Evolutionary conservation across 1,139 yeast species (phyloP).

Genomic region (Pichia sp.): DNA sequence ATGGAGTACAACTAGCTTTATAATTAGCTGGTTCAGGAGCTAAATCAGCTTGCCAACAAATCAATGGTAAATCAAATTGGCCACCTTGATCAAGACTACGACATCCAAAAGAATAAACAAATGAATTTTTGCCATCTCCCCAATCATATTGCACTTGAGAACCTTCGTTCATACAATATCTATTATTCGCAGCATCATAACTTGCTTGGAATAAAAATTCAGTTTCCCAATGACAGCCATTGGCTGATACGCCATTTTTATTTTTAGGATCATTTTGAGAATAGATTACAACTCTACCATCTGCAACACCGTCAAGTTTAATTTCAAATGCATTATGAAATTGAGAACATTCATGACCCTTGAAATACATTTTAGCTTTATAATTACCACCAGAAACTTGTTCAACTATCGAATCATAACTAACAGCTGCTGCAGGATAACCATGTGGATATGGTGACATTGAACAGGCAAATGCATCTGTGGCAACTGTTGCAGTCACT

Average conservation of each 20-base stretch:
- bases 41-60: conserved; percentile 24
- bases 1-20: neutral
- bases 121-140: conserved; percentile 13
- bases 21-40: conserved; percentile 1
- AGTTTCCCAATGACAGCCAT: conserved; percentile 26
- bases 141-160: conserved; percentile 31
- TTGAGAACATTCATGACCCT: conserved; percentile 19
- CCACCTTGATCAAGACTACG: conserved; percentile 15
- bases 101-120: conserved; percentile 30
- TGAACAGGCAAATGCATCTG: conserved; percentile 5
- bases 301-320: conserved; percentile 27
- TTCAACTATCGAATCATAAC: conserved; percentile 18
- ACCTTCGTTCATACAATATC: conserved; percentile 17
- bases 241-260: conserved; percentile 15
- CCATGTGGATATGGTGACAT: conserved; percentile 5
- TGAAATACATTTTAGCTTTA: conserved; percentile 26
- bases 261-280: conserved; percentile 21
- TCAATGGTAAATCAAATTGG: conserved; percentile 23
- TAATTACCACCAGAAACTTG: conserved; percentile 21
- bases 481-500: conserved; percentile 2
- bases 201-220: conserved; percentile 21
- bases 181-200: conserved; percentile 16
- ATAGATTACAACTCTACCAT: conserved; percentile 21
- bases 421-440: conserved; percentile 25
- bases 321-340: conserved; percentile 24